Conservation (phyloP, 202 grass and related monocot species). For the Saccharum hybrid region DNA sequence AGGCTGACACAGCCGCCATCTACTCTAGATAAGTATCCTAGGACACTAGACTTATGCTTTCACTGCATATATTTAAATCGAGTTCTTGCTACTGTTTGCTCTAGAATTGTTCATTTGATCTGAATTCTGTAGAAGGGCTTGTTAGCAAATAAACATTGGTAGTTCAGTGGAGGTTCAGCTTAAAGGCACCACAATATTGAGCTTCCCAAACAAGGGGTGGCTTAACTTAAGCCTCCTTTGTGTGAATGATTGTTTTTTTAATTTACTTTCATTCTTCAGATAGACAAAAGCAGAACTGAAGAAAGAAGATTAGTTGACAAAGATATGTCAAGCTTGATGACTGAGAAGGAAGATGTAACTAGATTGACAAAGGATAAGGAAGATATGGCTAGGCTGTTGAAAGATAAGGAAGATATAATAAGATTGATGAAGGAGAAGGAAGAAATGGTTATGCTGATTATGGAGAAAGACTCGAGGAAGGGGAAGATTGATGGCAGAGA, state of each 20-base stretch:
- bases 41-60: no score
- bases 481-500: slow-evolving; percentile 41
- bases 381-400: slow-evolving; percentile 57
- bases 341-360: slow-evolving; percentile 52
- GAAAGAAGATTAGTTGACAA: slow-evolving; percentile 35
- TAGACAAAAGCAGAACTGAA: slow-evolving; percentile 60
- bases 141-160: slow-evolving; percentile 4
- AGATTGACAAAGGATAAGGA: slow-evolving; percentile 60
- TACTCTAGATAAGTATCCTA: no score
- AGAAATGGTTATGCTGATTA: slow-evolving; percentile 53
- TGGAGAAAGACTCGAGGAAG: slow-evolving; percentile 53
- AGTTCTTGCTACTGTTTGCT: not conserved
- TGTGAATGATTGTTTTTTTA: slow-evolving; percentile 17
- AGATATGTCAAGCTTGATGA: slow-evolving; percentile 46
- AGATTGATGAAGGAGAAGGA: slow-evolving; percentile 65
- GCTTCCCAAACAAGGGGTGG: not conserved
- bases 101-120: slow-evolving; percentile 10
- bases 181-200: not conserved
- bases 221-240: slow-evolving; percentile 6
- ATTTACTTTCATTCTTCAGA: slow-evolving; percentile 38
- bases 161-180: not conserved
- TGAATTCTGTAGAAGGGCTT: not conserved
- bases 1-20: no score
- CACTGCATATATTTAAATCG: not conserved
- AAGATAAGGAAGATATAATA: slow-evolving; percentile 64